Percentiles rank a stretch among this genome's conserved stretches.
These are phyloP conservation scores for Musa balbisiana DNA, from an alignment of 202 grass and related monocot species.

Conservation along the genomic window DNA sequence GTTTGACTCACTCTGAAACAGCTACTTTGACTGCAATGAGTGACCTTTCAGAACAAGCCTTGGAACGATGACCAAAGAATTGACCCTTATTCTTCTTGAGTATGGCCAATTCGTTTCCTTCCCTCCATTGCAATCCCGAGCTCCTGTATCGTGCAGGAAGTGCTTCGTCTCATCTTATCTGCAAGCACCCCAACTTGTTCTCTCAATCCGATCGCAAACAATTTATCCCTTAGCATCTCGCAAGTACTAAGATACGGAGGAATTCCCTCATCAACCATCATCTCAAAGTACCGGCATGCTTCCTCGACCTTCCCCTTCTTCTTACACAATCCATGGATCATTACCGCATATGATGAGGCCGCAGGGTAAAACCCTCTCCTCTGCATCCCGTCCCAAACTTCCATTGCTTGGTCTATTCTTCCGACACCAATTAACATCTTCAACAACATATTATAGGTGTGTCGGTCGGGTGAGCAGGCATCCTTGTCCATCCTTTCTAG, in stretches of 20 bases:
- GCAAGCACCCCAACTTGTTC: constrained; percentile 43
- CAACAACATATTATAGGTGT: constrained; percentile 74
- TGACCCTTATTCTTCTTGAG: neutral
- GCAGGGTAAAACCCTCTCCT: constrained; percentile 52
- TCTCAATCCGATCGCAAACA: constrained; percentile 47
- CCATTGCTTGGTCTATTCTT: constrained; percentile 50
- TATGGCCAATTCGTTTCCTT: constrained; percentile 21
- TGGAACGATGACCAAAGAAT: neutral
- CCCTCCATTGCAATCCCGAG: constrained; percentile 44
- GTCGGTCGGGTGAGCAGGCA: constrained; percentile 44
- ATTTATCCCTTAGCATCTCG: constrained; percentile 59
- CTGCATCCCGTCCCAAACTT: constrained; percentile 88
- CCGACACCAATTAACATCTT: constrained; percentile 68
- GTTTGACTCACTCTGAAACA: neutral
- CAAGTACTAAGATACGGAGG: constrained; percentile 76
- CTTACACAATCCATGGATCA: constrained; percentile 74
- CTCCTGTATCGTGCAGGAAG: constrained; percentile 65
- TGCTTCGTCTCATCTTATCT: constrained; percentile 67
- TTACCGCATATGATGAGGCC: constrained; percentile 60
- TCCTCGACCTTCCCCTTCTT: constrained; percentile 70
- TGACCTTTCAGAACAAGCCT: neutral
- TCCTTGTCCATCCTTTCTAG: constrained; percentile 72
- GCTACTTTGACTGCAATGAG: neutral
- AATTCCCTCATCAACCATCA: constrained; percentile 80
- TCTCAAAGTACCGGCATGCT: constrained; percentile 70